phyloP scores from a whole-genome alignment of 345 rosid species.

The Salix dunnii region DNA sequence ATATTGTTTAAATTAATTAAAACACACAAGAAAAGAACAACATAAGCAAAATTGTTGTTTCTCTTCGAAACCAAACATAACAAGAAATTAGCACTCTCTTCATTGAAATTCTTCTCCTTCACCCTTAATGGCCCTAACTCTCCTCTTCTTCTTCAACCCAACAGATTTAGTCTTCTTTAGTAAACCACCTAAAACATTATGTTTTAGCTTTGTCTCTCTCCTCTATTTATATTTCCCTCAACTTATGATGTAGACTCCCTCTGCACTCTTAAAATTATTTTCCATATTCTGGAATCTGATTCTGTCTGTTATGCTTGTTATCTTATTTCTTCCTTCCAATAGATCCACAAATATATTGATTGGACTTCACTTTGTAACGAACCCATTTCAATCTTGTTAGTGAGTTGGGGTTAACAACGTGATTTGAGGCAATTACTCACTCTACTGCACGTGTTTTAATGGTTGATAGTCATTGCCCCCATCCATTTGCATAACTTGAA shows the following conservation, averaged over 20 bases:
- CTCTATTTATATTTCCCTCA: constrained; percentile 85
- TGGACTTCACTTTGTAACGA: constrained; percentile 42
- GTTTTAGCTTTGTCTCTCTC: constrained; percentile 53
- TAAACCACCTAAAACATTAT: too few species aligned
- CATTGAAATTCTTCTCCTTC: too few species aligned
- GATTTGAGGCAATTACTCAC: constrained; percentile 55
- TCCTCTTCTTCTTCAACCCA: too few species aligned
- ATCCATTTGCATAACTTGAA: constrained; percentile 87
- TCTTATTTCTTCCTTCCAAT: constrained; percentile 79
- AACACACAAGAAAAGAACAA: too few species aligned
- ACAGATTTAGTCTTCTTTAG: too few species aligned
- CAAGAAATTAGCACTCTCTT: too few species aligned
- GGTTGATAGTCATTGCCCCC: constrained; percentile 92
- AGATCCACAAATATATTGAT: constrained; percentile 66
- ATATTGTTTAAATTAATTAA: too few species aligned
- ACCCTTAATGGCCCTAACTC: too few species aligned
- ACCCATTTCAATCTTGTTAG: constrained; percentile 59
- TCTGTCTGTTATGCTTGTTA: constrained; percentile 87
- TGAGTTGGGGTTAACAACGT: constrained; percentile 91
- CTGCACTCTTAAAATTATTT: constrained; percentile 77
- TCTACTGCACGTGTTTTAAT: constrained; percentile 63
- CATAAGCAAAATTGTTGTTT: too few species aligned
- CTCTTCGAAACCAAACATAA: too few species aligned
- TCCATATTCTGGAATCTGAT: constrained; percentile 85
- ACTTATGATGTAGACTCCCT: constrained; percentile 86